phyloP scores from a whole-genome alignment of 1,284 basidiomycete species.

The Malassezia globosa region DNA sequence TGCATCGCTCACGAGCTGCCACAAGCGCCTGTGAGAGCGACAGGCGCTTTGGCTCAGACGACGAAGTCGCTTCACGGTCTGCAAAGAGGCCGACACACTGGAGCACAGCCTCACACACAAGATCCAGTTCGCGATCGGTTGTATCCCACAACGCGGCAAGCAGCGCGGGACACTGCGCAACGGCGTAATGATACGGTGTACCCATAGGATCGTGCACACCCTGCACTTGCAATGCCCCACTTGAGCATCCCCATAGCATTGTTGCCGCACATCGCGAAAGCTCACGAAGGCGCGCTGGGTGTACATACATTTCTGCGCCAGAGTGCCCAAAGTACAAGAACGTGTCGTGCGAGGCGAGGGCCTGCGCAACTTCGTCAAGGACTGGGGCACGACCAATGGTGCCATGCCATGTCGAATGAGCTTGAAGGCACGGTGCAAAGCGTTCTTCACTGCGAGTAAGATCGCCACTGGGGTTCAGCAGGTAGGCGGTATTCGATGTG shows the following conservation, averaged over 20 bases:
- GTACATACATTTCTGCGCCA: constrained; percentile 84
- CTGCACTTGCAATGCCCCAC: constrained; percentile 72
- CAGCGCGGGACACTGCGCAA: constrained; percentile 86
- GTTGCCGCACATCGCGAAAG: constrained; percentile 73
- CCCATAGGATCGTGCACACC: constrained; percentile 85
- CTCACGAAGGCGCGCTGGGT: constrained; percentile 63
- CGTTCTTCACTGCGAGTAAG: constrained; percentile 68
- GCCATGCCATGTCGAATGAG: constrained; percentile 65
- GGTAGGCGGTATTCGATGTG: constrained; percentile 57
- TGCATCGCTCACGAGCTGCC: constrained; percentile 65
- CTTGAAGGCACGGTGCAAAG: constrained; percentile 62
- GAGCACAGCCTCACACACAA: constrained; percentile 73
- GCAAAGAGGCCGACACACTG: constrained; percentile 58
- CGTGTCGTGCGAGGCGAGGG: constrained; percentile 30
- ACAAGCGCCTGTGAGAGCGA: constrained; percentile 71
- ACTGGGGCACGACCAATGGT: constrained; percentile 58
- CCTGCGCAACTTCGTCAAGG: constrained; percentile 28
- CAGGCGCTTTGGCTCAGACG: constrained; percentile 30
- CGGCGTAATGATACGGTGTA: constrained; percentile 84
- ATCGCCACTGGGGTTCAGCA: constrained; percentile 87
- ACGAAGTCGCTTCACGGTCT: constrained; percentile 14
- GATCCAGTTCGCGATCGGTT: constrained; percentile 92
- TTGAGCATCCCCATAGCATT: constrained; percentile 99
- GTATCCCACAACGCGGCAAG: constrained; percentile 97
- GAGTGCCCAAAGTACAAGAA: constrained; percentile 81